Evolutionary conservation across 805 yeast species (phyloP), one percentile per base, ranked within the genome.

Genomic region (Lipomyces lipofer): DNA sequence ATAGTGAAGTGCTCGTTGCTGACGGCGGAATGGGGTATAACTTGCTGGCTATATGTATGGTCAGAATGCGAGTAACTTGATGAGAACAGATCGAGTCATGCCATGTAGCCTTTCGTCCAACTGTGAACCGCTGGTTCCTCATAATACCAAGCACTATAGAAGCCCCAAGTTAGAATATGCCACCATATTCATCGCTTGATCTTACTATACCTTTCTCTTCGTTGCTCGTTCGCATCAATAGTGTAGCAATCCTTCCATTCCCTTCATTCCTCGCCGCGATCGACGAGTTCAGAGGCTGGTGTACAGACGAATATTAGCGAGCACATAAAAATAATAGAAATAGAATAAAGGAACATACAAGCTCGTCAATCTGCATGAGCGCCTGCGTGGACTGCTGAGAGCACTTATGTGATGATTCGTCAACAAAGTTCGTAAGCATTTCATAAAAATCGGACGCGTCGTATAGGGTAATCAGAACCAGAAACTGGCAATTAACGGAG

Each of bases 1-100:
- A 62, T 43, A 19, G 56, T 52, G 45, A 62, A 59, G 35, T 62
- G 65, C 12, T 50, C 44, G 15, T 30, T 48, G 36, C 63, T 57
- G 25, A 58, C 64, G 8, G 64, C 56, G 19, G 43, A n/a, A 22
- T 61, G 62, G 13, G 52, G 9, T 13, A 58, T 29, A 13, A 57
- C 52, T 24, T 50, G 43, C 28, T 48, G 49, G 45, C 62, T 58
- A 22, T 13, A 6, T 6, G 40, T 21, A 6, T 17, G 40, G 40
- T 48, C 13, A 42, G 42, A 10, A 15, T 1, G 19, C 8, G 17
- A 12, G 32, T 22, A 10, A 42, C 7, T 10, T 15, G 13, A 15
- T 21, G 43, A 19, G 29, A 27, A 15, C 27, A 7, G 5, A 28
- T 10, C 5, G 13, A 17, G 25, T 8, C 36, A 12, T 49, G 54